These are phyloP conservation scores for Chrysosporium keratinophilum DNA, from an alignment of 2,329 filamentous ascomycete genomes.

Conservation along the genomic window DNA sequence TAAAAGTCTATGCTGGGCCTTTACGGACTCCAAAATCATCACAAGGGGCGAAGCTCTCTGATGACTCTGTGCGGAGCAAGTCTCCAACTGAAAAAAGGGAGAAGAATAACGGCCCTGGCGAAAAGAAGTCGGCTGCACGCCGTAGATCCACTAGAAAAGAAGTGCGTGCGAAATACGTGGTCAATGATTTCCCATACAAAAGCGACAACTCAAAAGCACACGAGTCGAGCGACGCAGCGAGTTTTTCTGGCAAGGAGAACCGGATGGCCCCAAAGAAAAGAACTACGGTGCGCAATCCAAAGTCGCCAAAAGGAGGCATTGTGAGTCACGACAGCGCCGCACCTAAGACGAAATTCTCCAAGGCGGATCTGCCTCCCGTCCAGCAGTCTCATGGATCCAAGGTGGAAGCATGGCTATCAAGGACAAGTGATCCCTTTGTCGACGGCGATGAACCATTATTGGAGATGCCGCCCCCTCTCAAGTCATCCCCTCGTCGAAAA, in stretches of 20 bases:
- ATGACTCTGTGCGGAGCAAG: neutral
- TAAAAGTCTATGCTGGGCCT: slow-evolving; percentile 21
- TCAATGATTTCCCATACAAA: slow-evolving; percentile 11
- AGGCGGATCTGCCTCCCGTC: slow-evolving; percentile 32
- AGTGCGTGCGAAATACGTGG: slow-evolving; percentile 10
- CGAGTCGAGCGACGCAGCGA: slow-evolving; percentile 26
- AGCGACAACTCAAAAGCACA: slow-evolving; percentile 2
- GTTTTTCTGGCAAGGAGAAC: slow-evolving; percentile 32
- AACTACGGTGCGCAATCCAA: slow-evolving; percentile 19
- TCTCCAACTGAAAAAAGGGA: neutral
- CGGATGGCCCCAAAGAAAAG: slow-evolving; percentile 25
- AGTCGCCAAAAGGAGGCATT: slow-evolving; percentile 33
- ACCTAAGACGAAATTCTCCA: slow-evolving; percentile 38
- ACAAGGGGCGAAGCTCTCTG: slow-evolving; percentile 17
- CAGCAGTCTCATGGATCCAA: slow-evolving; percentile 39
- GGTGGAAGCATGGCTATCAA: slow-evolving; percentile 53
- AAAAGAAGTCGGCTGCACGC: neutral
- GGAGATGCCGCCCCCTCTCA: slow-evolving; percentile 15
- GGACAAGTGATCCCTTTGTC: slow-evolving; percentile 46
- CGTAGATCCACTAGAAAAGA: slow-evolving; percentile 4
- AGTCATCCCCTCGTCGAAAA: slow-evolving; percentile 3
- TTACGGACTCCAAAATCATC: slow-evolving; percentile 17
- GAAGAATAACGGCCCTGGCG: neutral
- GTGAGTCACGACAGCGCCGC: slow-evolving; percentile 37
- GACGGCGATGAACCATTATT: slow-evolving; percentile 29